Evolutionary conservation across 2,329 filamentous ascomycete genomes (phyloP).

Genomic region (Colletotrichum echinochloae): DNA sequence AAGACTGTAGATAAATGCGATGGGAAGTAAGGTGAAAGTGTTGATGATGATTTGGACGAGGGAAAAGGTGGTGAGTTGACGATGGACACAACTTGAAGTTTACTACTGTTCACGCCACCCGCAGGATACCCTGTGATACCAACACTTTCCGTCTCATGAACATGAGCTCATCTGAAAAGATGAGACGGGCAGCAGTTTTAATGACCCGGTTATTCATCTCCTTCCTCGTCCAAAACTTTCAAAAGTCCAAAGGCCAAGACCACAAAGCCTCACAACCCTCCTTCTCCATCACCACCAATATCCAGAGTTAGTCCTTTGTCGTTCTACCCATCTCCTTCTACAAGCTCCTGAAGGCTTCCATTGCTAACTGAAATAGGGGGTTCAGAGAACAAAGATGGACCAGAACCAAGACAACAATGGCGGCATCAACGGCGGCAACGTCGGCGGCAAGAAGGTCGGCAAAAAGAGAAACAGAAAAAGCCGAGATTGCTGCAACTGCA

Average conservation of each 20-base stretch:
- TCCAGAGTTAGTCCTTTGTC: not conserved
- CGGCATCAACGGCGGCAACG: not conserved
- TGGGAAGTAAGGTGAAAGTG: too few relatives aligned
- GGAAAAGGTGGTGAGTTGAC: too few relatives aligned
- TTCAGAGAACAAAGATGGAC: not conserved
- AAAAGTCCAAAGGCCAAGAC: not conserved
- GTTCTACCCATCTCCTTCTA: not conserved
- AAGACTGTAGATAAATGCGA: too few relatives aligned
- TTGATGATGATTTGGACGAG: too few relatives aligned
- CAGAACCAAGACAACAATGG: not conserved
- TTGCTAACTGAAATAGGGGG: not conserved
- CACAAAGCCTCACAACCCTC: not conserved
- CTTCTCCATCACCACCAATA: not conserved
- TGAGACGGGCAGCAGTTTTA: not conserved
- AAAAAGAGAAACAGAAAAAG: not conserved
- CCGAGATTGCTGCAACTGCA: not conserved
- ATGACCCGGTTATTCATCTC: not conserved
- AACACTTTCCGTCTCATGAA: too few relatives aligned
- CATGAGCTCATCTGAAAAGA: too few relatives aligned
- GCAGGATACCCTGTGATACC: too few relatives aligned
- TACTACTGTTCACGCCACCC: too few relatives aligned
- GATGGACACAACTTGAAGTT: too few relatives aligned
- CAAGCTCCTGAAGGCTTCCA: not conserved
- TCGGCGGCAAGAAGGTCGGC: not conserved
- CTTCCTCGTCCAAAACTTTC: not conserved